Evolutionary conservation across 2,329 filamentous ascomycete species (phyloP).

Genomic region (Drechslerella stenobrocha): DNA sequence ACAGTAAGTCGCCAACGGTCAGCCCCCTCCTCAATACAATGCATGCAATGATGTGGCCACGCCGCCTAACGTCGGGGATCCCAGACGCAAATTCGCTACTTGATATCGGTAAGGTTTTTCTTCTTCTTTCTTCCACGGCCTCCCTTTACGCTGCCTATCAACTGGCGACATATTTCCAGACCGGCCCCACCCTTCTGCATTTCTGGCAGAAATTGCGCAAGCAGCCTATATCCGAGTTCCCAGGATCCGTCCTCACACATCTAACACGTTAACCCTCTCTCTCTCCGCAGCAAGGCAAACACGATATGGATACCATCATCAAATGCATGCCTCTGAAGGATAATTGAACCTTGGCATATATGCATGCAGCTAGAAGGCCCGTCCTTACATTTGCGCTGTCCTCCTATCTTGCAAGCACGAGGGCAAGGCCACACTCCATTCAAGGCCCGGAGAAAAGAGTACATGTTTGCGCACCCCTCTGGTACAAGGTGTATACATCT

Average conservation of each 20-base stretch:
- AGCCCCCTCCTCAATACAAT: constrained; percentile 6
- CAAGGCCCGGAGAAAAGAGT: background rate
- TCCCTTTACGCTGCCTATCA: constrained; percentile 13
- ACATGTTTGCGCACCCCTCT: constrained; percentile 16
- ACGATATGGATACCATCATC: constrained; percentile 46
- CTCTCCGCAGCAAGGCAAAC: constrained; percentile 39
- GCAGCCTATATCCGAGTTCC: constrained; percentile 25
- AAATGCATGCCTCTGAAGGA: constrained; percentile 31
- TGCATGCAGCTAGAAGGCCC: constrained; percentile 22
- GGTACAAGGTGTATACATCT: constrained; percentile 30
- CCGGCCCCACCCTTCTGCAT: constrained; percentile 32
- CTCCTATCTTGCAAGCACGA: background rate
- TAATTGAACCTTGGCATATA: constrained; percentile 29
- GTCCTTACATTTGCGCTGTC: constrained; percentile 9
- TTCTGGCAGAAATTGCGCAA: constrained; percentile 48
- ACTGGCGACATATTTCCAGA: constrained; percentile 34
- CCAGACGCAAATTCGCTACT: constrained; percentile 47
- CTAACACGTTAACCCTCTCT: constrained; percentile 15
- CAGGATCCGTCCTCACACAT: constrained; percentile 31
- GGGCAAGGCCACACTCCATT: background rate
- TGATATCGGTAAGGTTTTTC: constrained; percentile 43
- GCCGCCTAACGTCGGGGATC: constrained; percentile 39
- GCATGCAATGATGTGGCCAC: constrained; percentile 16
- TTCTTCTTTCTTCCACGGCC: background rate
- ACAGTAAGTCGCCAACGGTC: constrained; percentile 17